Percentiles rank a stretch among this genome's conserved stretches.
Conservation (phyloP, 805 yeast genomes). For the Candida insectalens region DNA sequence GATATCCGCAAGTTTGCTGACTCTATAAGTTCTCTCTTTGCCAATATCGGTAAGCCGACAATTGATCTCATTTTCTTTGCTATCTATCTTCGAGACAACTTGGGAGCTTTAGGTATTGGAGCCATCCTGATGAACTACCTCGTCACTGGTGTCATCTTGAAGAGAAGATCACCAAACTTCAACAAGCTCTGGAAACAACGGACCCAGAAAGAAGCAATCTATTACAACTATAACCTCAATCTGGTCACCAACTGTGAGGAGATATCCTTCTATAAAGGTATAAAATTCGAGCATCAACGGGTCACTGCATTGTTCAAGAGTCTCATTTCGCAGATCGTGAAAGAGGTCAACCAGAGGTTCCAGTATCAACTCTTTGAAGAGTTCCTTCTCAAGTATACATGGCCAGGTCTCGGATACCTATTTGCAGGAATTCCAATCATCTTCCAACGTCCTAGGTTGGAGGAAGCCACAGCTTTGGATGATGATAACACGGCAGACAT, state of each 20-base stretch:
- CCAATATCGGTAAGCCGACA: constrained; percentile 85
- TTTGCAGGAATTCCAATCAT: constrained; percentile 87
- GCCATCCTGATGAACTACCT: constrained; percentile 80
- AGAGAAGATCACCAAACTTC: constrained; percentile 72
- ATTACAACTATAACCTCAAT: constrained; percentile 77
- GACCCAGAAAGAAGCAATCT: constrained; percentile 79
- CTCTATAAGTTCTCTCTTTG: constrained; percentile 72
- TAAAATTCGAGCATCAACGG: constrained; percentile 63
- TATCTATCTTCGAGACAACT: constrained; percentile 69
- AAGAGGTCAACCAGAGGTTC: constrained; percentile 47
- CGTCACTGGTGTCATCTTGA: constrained; percentile 66
- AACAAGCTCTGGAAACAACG: constrained; percentile 65
- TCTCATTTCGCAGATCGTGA: constrained; percentile 28
- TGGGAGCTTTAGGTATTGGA: constrained; percentile 77
- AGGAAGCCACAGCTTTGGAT: constrained; percentile 3
- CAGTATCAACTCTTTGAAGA: constrained; percentile 72
- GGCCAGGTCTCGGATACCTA: constrained; percentile 93
- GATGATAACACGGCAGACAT: constrained; percentile 36
- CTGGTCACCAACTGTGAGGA: constrained; percentile 87
- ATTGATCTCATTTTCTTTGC: constrained; percentile 81
- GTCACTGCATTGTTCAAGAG: constrained; percentile 48
- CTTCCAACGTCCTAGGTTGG: constrained; percentile 28
- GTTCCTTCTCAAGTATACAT: constrained; percentile 77
- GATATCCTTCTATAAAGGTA: constrained; percentile 89
- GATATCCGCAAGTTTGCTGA: constrained; percentile 77